Base-by-base conservation (phyloP, 2,329 filamentous ascomycete species). In the Lasiodiplodia theobromae region DNA sequence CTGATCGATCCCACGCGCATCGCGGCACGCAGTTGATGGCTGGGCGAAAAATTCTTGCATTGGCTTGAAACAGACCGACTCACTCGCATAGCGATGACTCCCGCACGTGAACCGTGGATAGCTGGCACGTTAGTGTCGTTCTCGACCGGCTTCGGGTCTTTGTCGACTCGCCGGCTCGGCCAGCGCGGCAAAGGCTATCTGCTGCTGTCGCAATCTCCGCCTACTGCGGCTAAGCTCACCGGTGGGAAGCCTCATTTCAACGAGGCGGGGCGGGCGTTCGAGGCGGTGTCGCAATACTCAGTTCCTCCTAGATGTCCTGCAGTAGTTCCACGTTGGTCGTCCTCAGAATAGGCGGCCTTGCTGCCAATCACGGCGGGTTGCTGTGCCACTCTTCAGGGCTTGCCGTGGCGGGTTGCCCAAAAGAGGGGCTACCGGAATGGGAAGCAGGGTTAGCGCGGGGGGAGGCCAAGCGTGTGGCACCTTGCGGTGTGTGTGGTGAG, bases 401-500 rank as follows among this genome's bases (percentile, higher is more conserved):
- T 49, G 14, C 16, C 58, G 44, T 28, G 40, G 44, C 60, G 60
- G 60, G 28, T 64, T 64, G 47, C 60, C 47, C 25, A 11, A 52
- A 64, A 21, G 11, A 25, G 60, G 47, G 18, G n/a, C 44, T 47
- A 16, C 44, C 44, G 44, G 44, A 47, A n/a, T 3, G n/a, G 44
- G 44, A 47, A 11, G 44, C n/a, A 47, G 44, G 44, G 28, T 51
- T 64, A 64, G 60, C 31, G 60, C 60, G 60, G 58, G 58, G 58
- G 12, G 25, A 14, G 14, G 40, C 40, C 16, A 44, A 47, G 44
- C 44, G 44, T 64, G 47, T 64, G 60, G 60, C 60, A 64, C 60
- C 38, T 52, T 64, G 60, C 60, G 60, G 60, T 64, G 60, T 64
- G 60, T 64, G 60, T 52, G 47, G 37, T 37, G 25, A 51, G 40